Conservation (phyloP, 805 yeast genomes). For the Blastobotrys mokoenaii region DNA sequence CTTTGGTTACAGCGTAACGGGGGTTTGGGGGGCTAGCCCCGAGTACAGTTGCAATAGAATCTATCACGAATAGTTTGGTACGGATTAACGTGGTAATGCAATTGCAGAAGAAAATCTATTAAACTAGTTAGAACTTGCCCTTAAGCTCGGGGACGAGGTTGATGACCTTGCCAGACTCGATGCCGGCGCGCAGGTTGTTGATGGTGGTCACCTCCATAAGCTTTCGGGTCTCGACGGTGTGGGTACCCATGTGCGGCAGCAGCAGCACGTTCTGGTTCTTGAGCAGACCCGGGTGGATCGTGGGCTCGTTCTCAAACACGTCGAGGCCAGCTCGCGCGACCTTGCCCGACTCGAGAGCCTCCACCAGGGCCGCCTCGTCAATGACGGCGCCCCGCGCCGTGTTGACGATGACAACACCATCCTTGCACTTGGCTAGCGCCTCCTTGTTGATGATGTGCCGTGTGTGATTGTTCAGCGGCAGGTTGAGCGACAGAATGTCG, state of each 20-base stretch:
- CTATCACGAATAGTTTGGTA: too few relatives aligned
- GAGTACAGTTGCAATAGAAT: too few relatives aligned
- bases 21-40: too few relatives aligned
- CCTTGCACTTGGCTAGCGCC: slow-evolving; percentile 41
- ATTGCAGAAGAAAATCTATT: neutral
- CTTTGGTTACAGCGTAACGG: too few relatives aligned
- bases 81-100: too few relatives aligned
- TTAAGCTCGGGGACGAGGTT: slow-evolving; percentile 68
- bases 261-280: slow-evolving; percentile 39
- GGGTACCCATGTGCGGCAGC: slow-evolving; percentile 49
- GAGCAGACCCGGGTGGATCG: slow-evolving; percentile 39
- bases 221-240: slow-evolving; percentile 36
- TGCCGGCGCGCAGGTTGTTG: slow-evolving; percentile 50
- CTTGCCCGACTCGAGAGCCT: slow-evolving; percentile 41
- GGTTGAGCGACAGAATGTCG: slow-evolving; percentile 42
- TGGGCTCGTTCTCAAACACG: slow-evolving; percentile 55
- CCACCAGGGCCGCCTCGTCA: slow-evolving; percentile 43
- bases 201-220: slow-evolving; percentile 78
- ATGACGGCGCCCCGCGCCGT: slow-evolving; percentile 56
- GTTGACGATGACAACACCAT: slow-evolving; percentile 46
- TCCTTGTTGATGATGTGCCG: slow-evolving; percentile 40
- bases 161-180: slow-evolving; percentile 59
- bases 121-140: slow-evolving; percentile 9
- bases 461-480: slow-evolving; percentile 48
- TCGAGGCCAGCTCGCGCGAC: slow-evolving; percentile 48